Conservation (phyloP, 1,284 basidiomycete species). For the Ceratobasidium sp. region DNA sequence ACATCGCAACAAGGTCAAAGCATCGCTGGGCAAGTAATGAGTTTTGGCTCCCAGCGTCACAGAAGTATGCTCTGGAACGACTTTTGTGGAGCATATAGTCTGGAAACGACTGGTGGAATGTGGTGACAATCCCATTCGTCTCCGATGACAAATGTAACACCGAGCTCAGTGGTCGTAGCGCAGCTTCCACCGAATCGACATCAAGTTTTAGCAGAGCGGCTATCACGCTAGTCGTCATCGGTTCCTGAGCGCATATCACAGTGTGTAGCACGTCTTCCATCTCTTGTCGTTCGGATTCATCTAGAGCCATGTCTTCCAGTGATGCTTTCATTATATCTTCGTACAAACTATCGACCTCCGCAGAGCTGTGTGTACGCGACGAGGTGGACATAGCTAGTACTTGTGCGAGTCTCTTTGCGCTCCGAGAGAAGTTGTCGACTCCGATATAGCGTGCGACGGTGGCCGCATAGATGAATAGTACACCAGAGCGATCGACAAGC, state of each 20-base stretch:
- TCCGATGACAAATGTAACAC: background rate
- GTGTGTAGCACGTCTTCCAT: conserved; percentile 1
- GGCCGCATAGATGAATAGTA: conserved; percentile 22
- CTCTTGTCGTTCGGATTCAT: background rate
- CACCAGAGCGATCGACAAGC: conserved; percentile 7
- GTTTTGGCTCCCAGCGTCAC: background rate
- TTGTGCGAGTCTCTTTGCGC: background rate
- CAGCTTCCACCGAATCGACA: background rate
- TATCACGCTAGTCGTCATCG: background rate
- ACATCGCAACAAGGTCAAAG: background rate
- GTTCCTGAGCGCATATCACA: conserved; percentile 15
- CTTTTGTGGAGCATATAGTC: background rate
- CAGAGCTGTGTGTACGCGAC: background rate
- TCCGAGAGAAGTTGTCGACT: background rate
- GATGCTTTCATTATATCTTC: background rate
- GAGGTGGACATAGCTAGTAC: background rate
- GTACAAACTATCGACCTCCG: background rate
- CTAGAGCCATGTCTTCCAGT: background rate
- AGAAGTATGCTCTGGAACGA: background rate
- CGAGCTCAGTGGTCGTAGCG: background rate
- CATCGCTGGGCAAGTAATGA: background rate
- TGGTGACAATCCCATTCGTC: background rate
- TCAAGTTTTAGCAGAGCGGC: background rate
- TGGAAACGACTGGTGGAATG: background rate
- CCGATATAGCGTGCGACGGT: conserved; percentile 15